Conservation (phyloP, 2,329 filamentous ascomycete genomes). For the Diaporthe sp. region DNA sequence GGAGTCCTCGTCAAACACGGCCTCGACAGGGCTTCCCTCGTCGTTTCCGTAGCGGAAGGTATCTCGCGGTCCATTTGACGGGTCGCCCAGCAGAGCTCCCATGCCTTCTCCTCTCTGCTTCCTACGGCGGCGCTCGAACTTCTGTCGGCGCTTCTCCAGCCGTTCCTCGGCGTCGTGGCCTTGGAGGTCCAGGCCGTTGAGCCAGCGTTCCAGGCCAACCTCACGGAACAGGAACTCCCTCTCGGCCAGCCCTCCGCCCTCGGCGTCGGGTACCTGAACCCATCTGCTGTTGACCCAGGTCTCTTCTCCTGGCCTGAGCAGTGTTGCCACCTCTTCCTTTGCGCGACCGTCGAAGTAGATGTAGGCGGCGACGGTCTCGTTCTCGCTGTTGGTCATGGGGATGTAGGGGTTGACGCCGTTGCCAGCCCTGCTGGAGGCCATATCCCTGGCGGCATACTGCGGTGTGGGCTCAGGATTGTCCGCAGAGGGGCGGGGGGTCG, state of each 20-base stretch:
- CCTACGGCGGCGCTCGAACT: slow-evolving; percentile 78
- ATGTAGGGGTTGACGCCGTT: slow-evolving; percentile 86
- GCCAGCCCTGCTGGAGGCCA: slow-evolving; percentile 63
- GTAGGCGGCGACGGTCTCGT: slow-evolving; percentile 98
- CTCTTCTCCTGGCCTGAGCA: slow-evolving; percentile 92
- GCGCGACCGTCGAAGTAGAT: slow-evolving; percentile 97
- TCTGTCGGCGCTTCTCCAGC: slow-evolving; percentile 88
- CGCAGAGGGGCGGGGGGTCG: slow-evolving; percentile 83
- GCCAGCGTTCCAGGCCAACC: slow-evolving; percentile 94
- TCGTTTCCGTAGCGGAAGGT: slow-evolving; percentile 87
- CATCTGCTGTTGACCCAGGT: slow-evolving; percentile 99
- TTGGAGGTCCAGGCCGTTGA: slow-evolving; percentile 95
- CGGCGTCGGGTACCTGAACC: slow-evolving; percentile 92
- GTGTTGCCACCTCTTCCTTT: slow-evolving; percentile 97
- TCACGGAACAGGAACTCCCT: slow-evolving; percentile 97
- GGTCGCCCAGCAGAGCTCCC: slow-evolving; percentile 54
- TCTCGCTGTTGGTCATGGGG: slow-evolving; percentile 90
- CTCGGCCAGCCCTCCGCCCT: slow-evolving; percentile 94
- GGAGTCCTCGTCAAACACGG: slow-evolving; percentile 76
- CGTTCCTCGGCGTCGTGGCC: slow-evolving; percentile 91
- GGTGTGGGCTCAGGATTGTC: slow-evolving; percentile 85
- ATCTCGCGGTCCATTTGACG: slow-evolving; percentile 60
- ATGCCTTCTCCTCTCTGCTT: slow-evolving; percentile 67
- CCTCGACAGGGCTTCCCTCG: slow-evolving; percentile 80
- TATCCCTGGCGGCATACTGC: slow-evolving; percentile 82